Evolutionary conservation across 768 basidiomycete species (phyloP).

Genomic region (Ramaria sp.): DNA sequence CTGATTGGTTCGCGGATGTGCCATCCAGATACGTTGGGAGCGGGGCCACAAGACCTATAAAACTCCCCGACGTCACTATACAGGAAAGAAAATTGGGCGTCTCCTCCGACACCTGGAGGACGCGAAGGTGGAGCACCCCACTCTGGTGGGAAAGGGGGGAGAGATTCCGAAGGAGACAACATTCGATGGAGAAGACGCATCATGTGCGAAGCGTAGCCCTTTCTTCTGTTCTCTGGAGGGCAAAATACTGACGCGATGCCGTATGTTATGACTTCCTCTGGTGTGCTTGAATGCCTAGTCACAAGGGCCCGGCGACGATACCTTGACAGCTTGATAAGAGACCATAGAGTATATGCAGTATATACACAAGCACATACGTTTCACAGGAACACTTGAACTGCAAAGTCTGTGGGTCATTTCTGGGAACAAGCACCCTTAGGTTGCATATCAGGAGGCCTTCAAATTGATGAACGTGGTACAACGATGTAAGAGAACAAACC

Average conservation of each 20-base stretch:
- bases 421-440: slow-evolving; percentile 41
- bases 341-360: neutral
- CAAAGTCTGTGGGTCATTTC: slow-evolving; percentile 35
- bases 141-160: slow-evolving; percentile 26
- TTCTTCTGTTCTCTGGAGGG: slow-evolving; percentile 33
- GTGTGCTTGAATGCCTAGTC: slow-evolving; percentile 7
- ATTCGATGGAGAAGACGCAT: slow-evolving; percentile 54
- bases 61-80: slow-evolving; percentile 47
- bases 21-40: slow-evolving; percentile 32
- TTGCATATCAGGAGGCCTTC: neutral
- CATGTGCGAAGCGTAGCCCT: slow-evolving; percentile 52
- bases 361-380: slow-evolving; percentile 32
- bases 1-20: slow-evolving; percentile 24
- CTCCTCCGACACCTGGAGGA: slow-evolving; percentile 21
- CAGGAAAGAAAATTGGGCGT: slow-evolving; percentile 37
- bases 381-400: slow-evolving; percentile 54
- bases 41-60: slow-evolving; percentile 33
- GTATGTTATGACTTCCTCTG: slow-evolving; percentile 32
- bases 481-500: too few relatives aligned
- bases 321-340: slow-evolving; percentile 13
- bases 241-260: slow-evolving; percentile 50
- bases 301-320: slow-evolving; percentile 25
- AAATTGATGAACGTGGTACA: too few relatives aligned
- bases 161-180: slow-evolving; percentile 26
- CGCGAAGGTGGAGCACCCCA: slow-evolving; percentile 34